Evolutionary conservation across 208 protist genomes (phyloP).

Genomic region (Vickermania ingenoplastis): DNA sequence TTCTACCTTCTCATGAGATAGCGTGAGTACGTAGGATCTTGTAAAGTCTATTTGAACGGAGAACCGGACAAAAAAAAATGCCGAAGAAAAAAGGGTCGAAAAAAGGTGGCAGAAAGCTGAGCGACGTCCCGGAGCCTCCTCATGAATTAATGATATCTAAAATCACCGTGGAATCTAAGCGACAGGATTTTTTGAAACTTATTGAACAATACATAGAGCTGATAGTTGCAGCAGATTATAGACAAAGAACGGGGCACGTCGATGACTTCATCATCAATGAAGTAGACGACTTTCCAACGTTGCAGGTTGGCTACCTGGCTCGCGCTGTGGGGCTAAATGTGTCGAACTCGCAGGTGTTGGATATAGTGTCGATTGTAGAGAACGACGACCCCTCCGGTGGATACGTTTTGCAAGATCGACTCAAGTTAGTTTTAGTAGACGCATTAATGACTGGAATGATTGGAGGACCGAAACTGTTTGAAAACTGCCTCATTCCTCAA

Average conservation of each 20-base stretch:
- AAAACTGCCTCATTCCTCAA: conserved; percentile 6
- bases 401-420: conserved; percentile 29
- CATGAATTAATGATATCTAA: not conserved
- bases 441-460: conserved; percentile 66
- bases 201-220: conserved; percentile 6
- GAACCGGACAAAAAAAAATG: too few species aligned
- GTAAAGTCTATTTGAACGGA: too few species aligned
- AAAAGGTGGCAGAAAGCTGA: not conserved
- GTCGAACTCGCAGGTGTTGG: conserved; percentile 39
- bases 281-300: conserved; percentile 40
- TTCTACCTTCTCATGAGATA: too few species aligned
- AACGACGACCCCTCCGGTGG: conserved; percentile 49
- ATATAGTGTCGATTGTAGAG: conserved; percentile 62
- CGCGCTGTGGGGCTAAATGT: conserved; percentile 82
- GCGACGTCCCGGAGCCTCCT: not conserved
- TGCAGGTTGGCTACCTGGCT: conserved; percentile 70
- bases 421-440: conserved; percentile 57
- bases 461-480: conserved; percentile 23
- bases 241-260: not conserved
- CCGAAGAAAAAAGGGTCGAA: not conserved
- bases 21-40: too few species aligned
- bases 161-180: not conserved
- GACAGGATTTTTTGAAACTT: conserved; percentile 14
- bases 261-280: conserved; percentile 1
- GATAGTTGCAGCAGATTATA: not conserved